These are phyloP conservation scores for Aspergillus saccharolyticus DNA, from an alignment of 495 filamentous ascomycete genomes.

Conservation along the genomic window DNA sequence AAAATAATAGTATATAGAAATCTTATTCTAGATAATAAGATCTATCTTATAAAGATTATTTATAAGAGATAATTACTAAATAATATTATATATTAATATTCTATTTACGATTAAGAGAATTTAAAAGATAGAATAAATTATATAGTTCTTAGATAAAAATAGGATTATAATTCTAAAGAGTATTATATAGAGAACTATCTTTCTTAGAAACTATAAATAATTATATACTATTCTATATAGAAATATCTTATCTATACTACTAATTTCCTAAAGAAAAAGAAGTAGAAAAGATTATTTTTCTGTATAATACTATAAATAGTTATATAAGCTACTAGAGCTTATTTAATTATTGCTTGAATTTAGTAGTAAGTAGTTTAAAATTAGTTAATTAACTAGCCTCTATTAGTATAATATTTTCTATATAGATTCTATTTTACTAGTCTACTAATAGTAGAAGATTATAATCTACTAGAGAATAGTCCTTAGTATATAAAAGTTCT, in stretches of 20 bases:
- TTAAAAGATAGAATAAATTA: too few relatives aligned
- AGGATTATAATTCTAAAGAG: too few relatives aligned
- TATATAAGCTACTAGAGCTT: neutral
- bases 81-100: too few relatives aligned
- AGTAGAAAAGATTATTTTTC: neutral
- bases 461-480: neutral
- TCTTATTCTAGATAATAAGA: too few relatives aligned
- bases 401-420: too few relatives aligned
- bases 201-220: neutral
- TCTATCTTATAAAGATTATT: too few relatives aligned
- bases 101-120: neutral
- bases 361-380: neutral
- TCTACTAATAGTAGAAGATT: neutral
- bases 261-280: neutral
- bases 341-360: neutral
- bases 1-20: too few relatives aligned
- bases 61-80: too few relatives aligned
- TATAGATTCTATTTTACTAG: neutral
- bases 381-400: neutral
- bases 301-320: neutral
- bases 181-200: neutral
- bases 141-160: too few relatives aligned
- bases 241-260: neutral
- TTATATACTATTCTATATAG: slow-evolving; percentile 4
- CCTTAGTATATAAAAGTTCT: neutral